Evolutionary conservation across 768 basidiomycete genomes (phyloP), one percentile per base, ranked within the genome.

Genomic region (Tulasnella sp.): DNA sequence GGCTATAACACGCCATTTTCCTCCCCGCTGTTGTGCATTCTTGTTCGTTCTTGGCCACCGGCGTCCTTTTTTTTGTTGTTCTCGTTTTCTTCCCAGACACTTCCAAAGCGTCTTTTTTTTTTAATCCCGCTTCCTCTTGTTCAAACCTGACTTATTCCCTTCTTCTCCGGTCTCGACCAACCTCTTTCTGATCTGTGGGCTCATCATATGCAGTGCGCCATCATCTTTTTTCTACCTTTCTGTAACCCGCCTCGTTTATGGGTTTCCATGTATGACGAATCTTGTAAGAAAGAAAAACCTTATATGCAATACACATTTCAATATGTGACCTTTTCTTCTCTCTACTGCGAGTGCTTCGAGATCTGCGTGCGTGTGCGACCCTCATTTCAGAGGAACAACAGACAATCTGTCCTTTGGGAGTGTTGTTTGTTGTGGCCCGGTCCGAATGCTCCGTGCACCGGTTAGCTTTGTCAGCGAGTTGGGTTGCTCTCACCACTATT

Each of bases 61-160:
- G 49, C 49, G 49, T 49, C 49, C 49, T 22, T 22, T 49, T 49
- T 49, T 49, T 49, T 49, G 6, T n/a, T 42, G 15, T 45, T 45
- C 42, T 49, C 49, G 6, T n/a, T n/a, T 49, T 49, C 49, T 49
- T n/a, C 19, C 19, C 19, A 49, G 49, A 49, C 49, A n/a, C 5
- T 49, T 64, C 58, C 58, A 29, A 25, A 25, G 58, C 58, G 58
- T 34, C 58, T 64, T 64, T 42, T 42, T 42, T 42, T 64, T 34
- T 14, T 25, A 12, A 11, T 8, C 52, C 8, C 12, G 22, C 29
- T 64, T 64, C 58, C 14, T 29, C 29, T 64, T 64, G 25, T 64
- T 64, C 58, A 64, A 64, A 64, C 58, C 58, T 64, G 58, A 64
- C 58, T 64, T 64, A 64, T 64, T 64, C 25, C 31, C 58, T 64